Percentiles rank a stretch among this genome's conserved stretches.
phyloP scores from a whole-genome alignment of 1,139 yeast genomes.

The Saccharomyces hybrid region DNA sequence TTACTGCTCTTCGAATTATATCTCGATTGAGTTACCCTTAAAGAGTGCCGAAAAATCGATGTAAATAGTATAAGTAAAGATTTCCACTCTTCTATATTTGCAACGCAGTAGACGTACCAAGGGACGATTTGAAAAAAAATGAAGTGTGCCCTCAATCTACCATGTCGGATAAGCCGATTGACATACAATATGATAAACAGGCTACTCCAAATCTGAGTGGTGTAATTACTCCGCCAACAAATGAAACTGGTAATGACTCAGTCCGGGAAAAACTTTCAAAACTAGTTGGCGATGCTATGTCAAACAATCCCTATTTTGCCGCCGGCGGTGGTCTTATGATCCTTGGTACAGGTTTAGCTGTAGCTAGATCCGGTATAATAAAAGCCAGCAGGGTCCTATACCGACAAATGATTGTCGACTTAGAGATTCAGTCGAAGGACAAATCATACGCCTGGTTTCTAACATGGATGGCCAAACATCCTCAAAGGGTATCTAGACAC shows the following conservation, averaged over 20 bases:
- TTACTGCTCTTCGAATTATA: not conserved
- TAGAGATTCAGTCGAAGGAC: conserved; percentile 90
- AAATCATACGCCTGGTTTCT: conserved; percentile 91
- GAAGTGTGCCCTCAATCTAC: not conserved
- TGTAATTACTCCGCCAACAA: conserved; percentile 56
- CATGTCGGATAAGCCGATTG: not conserved
- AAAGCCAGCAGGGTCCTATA: conserved; percentile 62
- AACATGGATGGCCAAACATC: conserved; percentile 91
- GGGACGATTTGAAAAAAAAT: not conserved
- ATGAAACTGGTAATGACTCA: conserved; percentile 16
- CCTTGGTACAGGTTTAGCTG: conserved; percentile 77
- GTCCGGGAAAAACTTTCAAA: conserved; percentile 7
- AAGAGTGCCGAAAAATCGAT: not conserved
- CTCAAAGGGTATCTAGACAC: conserved; percentile 68
- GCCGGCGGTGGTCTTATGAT: conserved; percentile 97
- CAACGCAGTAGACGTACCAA: not conserved
- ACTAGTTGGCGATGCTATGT: conserved; percentile 48
- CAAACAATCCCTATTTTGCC: conserved; percentile 84
- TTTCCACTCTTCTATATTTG: too few species aligned
- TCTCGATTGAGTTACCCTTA: not conserved
- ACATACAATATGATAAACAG: conserved; percentile 1
- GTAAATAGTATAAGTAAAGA: not conserved
- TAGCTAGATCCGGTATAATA: conserved; percentile 63
- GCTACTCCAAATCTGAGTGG: conserved; percentile 9
- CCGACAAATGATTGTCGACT: conserved; percentile 78